These are phyloP conservation scores for Aspergillus nanangensis DNA, from an alignment of 495 filamentous ascomycete species.

Conservation along the genomic window DNA sequence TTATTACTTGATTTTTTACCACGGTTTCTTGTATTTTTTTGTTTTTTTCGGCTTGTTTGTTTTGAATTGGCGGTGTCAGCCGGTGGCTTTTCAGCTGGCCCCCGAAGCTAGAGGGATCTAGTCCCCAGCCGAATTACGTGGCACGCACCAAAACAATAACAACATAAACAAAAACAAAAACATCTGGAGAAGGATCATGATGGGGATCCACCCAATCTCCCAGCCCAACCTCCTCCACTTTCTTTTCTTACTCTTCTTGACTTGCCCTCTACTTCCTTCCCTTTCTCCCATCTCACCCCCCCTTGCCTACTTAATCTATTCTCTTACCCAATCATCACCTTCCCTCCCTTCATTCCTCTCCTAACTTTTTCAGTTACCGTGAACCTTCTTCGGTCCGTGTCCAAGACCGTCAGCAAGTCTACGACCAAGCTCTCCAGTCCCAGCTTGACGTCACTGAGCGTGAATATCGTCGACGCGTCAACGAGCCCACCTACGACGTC, in stretches of 20 bases:
- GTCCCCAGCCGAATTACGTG: slow-evolving; percentile 36
- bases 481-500: slow-evolving; percentile 64
- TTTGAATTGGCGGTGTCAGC: slow-evolving; percentile 23
- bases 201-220: slow-evolving; percentile 3
- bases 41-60: slow-evolving; percentile 1
- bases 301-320: slow-evolving; percentile 12
- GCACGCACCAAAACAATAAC: slow-evolving; percentile 13
- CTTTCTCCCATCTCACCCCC: slow-evolving; percentile 10
- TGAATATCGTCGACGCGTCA: slow-evolving; percentile 70
- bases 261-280: slow-evolving; percentile 11
- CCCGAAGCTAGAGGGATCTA: slow-evolving; percentile 27
- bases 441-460: slow-evolving; percentile 81
- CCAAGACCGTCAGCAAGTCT: slow-evolving; percentile 43
- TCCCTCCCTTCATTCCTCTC: slow-evolving; percentile 18
- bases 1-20: slow-evolving; percentile 6
- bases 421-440: slow-evolving; percentile 49
- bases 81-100: slow-evolving; percentile 5
- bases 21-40: slow-evolving; percentile 10
- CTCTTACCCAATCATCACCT: slow-evolving; percentile 15
- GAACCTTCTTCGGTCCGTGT: slow-evolving; percentile 53
- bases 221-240: slow-evolving; percentile 3
- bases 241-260: not conserved
- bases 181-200: not conserved
- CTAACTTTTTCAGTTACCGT: slow-evolving; percentile 39
- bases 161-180: slow-evolving; percentile 19